Conservation (phyloP, 2,329 filamentous ascomycete genomes). For the Botryosphaeria dothidea region DNA sequence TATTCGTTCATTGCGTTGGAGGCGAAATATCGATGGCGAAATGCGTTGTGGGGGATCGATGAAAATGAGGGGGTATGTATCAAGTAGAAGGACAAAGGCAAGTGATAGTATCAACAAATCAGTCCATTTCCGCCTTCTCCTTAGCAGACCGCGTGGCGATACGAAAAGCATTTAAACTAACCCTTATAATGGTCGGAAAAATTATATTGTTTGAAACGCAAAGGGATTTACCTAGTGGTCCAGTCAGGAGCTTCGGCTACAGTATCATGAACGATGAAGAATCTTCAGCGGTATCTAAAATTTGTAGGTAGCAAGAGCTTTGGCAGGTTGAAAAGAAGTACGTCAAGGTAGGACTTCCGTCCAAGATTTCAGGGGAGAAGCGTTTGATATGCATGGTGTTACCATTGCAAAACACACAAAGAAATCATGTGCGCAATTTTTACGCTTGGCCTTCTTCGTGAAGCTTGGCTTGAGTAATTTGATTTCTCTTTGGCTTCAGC, state of each 20-base stretch:
- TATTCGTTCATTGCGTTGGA: constrained; percentile 37
- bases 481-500: no score
- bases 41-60: neutral
- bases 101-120: neutral
- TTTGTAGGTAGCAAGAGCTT: neutral
- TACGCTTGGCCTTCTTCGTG: no score
- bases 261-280: neutral
- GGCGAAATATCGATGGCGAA: neutral
- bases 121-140: neutral
- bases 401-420: constrained; percentile 2
- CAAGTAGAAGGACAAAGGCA: neutral
- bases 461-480: no score
- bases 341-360: neutral
- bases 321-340: neutral
- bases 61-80: neutral
- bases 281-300: neutral
- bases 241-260: neutral
- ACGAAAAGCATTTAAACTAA: neutral
- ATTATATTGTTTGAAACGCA: neutral
- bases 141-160: neutral
- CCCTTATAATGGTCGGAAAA: neutral
- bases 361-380: constrained; percentile 1
- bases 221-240: neutral
- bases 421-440: neutral
- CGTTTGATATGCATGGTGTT: neutral